Conservation (phyloP, 225 moss, liverwort and hornwort species). For the Bryum argenteum region DNA sequence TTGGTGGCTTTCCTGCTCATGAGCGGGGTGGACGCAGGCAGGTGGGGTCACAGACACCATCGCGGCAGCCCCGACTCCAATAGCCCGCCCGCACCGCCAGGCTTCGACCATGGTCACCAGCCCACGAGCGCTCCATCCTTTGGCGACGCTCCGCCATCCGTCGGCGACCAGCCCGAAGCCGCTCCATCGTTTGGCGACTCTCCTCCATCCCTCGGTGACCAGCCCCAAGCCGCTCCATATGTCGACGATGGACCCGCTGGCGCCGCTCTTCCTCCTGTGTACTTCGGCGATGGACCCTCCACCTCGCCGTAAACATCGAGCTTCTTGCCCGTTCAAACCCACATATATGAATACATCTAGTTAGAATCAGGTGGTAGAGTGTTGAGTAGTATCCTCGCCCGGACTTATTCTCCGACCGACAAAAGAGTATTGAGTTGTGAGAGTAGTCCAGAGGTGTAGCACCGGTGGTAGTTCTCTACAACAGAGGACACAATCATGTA, state of each 20-base stretch:
- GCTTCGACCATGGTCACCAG: constrained; percentile 17
- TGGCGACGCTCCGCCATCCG: background rate
- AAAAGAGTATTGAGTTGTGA: background rate
- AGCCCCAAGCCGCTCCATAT: constrained; percentile 3
- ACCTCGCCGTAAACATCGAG: too few relatives aligned
- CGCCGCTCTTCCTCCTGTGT: constrained; percentile 4
- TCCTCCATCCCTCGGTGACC: background rate
- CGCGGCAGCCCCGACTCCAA: background rate
- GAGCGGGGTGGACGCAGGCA: constrained; percentile 6
- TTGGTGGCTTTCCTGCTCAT: constrained; percentile 15
- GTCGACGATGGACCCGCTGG: background rate
- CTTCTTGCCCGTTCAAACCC: too few relatives aligned
- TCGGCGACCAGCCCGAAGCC: too few relatives aligned
- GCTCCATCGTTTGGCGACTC: too few relatives aligned
- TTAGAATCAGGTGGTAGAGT: too few relatives aligned
- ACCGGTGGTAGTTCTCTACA: background rate
- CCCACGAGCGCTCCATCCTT: background rate
- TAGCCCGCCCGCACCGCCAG: constrained; percentile 32
- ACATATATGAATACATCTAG: too few relatives aligned
- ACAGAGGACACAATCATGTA: too few relatives aligned
- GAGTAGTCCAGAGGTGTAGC: constrained; percentile 12
- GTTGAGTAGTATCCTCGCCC: background rate
- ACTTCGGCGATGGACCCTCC: background rate
- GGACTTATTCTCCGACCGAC: background rate
- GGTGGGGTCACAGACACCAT: constrained; percentile 14